phyloP scores from a whole-genome alignment of 192 early-diverging fungal species.

The Coemansia sp. region DNA sequence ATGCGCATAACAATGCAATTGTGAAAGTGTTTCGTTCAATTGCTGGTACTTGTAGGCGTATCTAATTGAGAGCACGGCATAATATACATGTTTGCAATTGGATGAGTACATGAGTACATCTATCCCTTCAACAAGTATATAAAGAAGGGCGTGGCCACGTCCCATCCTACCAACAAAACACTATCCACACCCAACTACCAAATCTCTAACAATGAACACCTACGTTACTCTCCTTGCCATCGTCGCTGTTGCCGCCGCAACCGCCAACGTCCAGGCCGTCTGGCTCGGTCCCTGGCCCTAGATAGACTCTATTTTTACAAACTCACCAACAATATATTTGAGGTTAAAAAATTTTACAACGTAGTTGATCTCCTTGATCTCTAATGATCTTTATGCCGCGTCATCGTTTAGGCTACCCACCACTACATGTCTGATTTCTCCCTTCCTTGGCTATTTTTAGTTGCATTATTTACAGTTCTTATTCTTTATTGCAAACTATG shows the following conservation, averaged over 20 bases:
- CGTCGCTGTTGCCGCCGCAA: slow-evolving; percentile 18
- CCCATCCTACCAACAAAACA: not conserved
- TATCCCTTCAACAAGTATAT: not conserved
- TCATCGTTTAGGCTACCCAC: not conserved
- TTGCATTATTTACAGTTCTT: not conserved
- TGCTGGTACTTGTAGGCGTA: not conserved
- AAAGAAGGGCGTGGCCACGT: not conserved
- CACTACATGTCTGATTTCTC: not conserved
- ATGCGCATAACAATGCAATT: not conserved
- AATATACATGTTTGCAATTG: not conserved
- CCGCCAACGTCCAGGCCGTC: slow-evolving; percentile 19
- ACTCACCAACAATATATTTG: no score
- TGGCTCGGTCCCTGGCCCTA: slow-evolving; percentile 25
- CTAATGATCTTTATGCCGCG: not conserved
- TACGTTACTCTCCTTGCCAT: slow-evolving; percentile 18
- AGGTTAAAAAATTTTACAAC: no score
- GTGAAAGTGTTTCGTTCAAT: not conserved
- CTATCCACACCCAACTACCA: slow-evolving; percentile 8
- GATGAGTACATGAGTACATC: no score
- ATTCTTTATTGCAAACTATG: not conserved
- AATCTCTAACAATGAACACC: slow-evolving; percentile 13
- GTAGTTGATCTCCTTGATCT: no score
- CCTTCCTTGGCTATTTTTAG: not conserved
- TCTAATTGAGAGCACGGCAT: not conserved
- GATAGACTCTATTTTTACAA: no score